A percentile compares a stretch with the other conserved stretches of the same genome.
These are phyloP conservation scores for Nadsonia starkeyi-henricii DNA, from an alignment of 1,139 yeast genomes.

Conservation along the genomic window DNA sequence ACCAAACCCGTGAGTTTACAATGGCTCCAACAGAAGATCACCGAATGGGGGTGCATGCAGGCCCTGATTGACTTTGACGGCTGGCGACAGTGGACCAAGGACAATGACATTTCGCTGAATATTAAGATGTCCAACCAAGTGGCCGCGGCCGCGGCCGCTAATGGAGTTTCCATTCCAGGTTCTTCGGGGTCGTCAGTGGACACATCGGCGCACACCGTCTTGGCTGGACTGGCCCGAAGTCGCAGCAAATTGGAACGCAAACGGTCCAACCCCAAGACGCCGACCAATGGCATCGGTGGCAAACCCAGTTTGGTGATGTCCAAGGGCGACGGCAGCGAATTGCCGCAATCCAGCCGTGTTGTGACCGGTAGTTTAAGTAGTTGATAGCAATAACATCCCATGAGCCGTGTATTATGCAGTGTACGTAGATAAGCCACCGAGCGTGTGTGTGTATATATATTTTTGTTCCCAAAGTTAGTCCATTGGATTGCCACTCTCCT, in stretches of 20 bases:
- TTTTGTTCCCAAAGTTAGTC: too few species aligned
- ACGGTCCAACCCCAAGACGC: neutral
- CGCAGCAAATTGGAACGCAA: neutral
- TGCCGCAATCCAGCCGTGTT: neutral
- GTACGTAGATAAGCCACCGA: too few species aligned
- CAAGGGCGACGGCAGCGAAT: neutral
- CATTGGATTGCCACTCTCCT: too few species aligned
- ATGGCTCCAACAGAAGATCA: slow-evolving; percentile 87
- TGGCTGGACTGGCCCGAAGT: neutral
- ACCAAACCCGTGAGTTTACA: slow-evolving; percentile 94
- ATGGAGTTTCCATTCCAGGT: too few species aligned
- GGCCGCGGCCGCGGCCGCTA: neutral
- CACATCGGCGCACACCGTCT: neutral
- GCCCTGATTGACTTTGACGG: slow-evolving; percentile 93
- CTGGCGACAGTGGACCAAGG: slow-evolving; percentile 69
- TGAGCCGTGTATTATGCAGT: too few species aligned
- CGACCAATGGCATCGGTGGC: neutral
- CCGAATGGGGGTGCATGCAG: slow-evolving; percentile 93
- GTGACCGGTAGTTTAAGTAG: too few species aligned
- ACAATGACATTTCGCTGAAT: neutral
- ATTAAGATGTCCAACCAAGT: neutral
- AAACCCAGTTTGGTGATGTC: neutral
- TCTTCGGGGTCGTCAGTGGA: too few species aligned
- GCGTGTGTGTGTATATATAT: too few species aligned
- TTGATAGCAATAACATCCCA: too few species aligned